Base-by-base conservation (phyloP, 306 rosid species). In the Quercus aquifolioides region DNA sequence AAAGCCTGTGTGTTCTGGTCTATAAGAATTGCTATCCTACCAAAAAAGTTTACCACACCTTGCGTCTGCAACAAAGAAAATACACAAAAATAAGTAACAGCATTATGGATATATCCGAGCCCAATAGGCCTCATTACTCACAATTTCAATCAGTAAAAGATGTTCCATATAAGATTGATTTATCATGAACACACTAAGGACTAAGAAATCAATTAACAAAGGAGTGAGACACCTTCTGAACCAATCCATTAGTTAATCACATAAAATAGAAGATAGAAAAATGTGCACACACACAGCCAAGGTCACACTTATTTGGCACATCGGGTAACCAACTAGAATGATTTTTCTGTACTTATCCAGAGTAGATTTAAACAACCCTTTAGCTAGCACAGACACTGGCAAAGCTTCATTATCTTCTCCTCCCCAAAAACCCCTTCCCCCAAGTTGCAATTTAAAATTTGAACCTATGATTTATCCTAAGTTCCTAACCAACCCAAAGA, bases 1-100 rank as follows among this genome's bases (percentile, higher is more conserved):
- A 95, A 87, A 56, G 99, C 99, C 85, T 95, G 99, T 15, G 99
- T 95, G 79, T 95, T 95, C 84, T 95, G 99, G 75, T 95, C 99
- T 65, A 95, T 88, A 56, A 95, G 99, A 76, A 95, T 90, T 76
- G 99, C 85, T 83, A 95, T 88, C 78, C 99, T 95, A 78, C 99
- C 98, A 56, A 95, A 95, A 85, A 89, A 95, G 84, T 83, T 91
- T 55, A 95, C 99, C 78, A 95, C 97, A 3, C 99, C 96, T 60
- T 91, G 94, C 93, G 90, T 88, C 99, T 95, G 91, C 68, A 55
- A 74, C 31, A 72, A 28, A 79, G 20, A 73, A 64, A 79, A 60
- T 15, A 31, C 1, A 1, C 23, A 73, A 56, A 64, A 49, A 76
- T 57, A 78, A 78, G 78, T 70, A 26, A 76, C 73, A 15, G 56